Evolutionary conservation across 306 rosid species (phyloP).

Genomic region (Mimosa bimucronata): DNA sequence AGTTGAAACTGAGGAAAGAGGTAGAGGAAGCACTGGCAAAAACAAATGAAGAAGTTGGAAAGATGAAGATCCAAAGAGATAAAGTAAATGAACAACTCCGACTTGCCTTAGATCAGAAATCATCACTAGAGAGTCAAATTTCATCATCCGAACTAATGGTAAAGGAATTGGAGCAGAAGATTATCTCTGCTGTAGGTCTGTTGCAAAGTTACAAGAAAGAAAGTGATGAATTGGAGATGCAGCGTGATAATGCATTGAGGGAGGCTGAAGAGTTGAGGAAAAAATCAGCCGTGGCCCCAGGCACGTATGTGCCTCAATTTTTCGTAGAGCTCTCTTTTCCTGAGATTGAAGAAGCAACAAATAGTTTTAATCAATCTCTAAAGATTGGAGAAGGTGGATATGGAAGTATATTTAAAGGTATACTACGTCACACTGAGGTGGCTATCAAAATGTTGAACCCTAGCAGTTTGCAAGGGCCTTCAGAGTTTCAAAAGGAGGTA

Average conservation of each 20-base stretch:
- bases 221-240: slow-evolving; percentile 61
- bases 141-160: slow-evolving; percentile 50
- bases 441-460: slow-evolving; percentile 74
- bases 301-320: slow-evolving; percentile 45
- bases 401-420: slow-evolving; percentile 77
- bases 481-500: slow-evolving; percentile 89
- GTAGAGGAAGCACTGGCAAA: slow-evolving; percentile 58
- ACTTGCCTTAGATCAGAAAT: slow-evolving; percentile 54
- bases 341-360: slow-evolving; percentile 77
- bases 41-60: slow-evolving; percentile 53
- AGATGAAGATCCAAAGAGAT: slow-evolving; percentile 50
- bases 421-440: slow-evolving; percentile 72
- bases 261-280: slow-evolving; percentile 75
- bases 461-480: slow-evolving; percentile 67
- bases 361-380: slow-evolving; percentile 52
- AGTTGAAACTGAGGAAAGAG: slow-evolving; percentile 66
- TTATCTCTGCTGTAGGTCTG: slow-evolving; percentile 53
- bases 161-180: slow-evolving; percentile 60
- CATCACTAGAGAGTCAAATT: slow-evolving; percentile 59
- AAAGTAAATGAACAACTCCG: slow-evolving; percentile 57
- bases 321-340: slow-evolving; percentile 64
- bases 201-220: slow-evolving; percentile 56
- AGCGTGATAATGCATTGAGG: slow-evolving; percentile 59
- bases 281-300: slow-evolving; percentile 59
- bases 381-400: slow-evolving; percentile 97